Evolutionary conservation across 1,139 yeast species (phyloP).

Genomic region (Saccharomyces hybrid): DNA sequence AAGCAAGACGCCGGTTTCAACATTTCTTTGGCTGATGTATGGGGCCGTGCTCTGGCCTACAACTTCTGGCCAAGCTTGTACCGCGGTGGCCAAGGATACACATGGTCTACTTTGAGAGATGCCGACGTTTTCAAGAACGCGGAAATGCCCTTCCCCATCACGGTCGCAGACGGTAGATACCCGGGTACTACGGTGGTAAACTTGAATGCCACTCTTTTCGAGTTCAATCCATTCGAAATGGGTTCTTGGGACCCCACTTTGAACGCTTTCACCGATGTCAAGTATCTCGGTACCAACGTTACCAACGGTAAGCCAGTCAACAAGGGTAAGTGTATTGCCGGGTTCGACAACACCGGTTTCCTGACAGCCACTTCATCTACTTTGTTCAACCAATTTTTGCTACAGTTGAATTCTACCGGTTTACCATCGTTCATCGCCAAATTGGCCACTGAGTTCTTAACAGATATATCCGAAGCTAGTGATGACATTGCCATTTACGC

Average conservation of each 20-base stretch:
- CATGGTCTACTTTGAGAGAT: constrained; percentile 53
- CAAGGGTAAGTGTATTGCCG: constrained; percentile 43
- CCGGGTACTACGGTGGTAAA: constrained; percentile 51
- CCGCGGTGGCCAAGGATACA: constrained; percentile 54
- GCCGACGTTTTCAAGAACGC: constrained; percentile 46
- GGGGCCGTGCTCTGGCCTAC: constrained; percentile 62
- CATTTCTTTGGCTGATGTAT: constrained; percentile 47
- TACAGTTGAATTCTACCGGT: constrained; percentile 50
- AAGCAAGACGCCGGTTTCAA: constrained; percentile 8
- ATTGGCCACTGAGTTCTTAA: constrained; percentile 40
- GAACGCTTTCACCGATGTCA: constrained; percentile 53
- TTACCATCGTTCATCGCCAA: constrained; percentile 43
- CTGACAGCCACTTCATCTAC: constrained; percentile 70
- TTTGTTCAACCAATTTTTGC: constrained; percentile 60
- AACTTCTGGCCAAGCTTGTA: constrained; percentile 56
- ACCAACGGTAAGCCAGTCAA: constrained; percentile 43
- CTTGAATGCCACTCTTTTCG: constrained; percentile 64
- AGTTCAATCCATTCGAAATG: constrained; percentile 69
- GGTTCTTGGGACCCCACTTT: constrained; percentile 83
- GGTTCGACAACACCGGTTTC: constrained; percentile 70
- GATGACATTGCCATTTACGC: constrained; percentile 65
- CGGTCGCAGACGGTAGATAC: constrained; percentile 69
- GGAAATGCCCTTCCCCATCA: constrained; percentile 74
- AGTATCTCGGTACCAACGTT: constrained; percentile 61
- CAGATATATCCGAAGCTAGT: constrained; percentile 38